Evolutionary conservation across 2,329 filamentous ascomycete species (phyloP).

Genomic region (Penicillium sclerotigenum): DNA sequence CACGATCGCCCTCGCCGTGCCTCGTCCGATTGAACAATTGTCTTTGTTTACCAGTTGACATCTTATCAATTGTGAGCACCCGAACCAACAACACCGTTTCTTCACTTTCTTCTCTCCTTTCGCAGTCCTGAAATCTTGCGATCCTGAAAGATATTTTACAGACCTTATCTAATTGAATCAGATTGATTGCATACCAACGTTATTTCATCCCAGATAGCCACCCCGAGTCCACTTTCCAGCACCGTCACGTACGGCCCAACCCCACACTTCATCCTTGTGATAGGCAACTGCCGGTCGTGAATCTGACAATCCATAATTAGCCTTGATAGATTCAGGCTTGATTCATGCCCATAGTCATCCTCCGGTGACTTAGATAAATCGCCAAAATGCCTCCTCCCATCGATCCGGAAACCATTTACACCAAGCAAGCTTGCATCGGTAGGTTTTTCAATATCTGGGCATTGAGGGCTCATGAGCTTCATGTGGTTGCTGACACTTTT

Average conservation of each 20-base stretch:
- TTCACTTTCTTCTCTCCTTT: background rate
- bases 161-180: background rate
- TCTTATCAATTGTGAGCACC: background rate
- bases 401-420: slow-evolving; percentile 89
- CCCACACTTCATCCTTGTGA: background rate
- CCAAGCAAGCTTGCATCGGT: slow-evolving; percentile 89
- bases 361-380: slow-evolving; percentile 4
- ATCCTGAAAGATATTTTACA: background rate
- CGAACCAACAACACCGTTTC: background rate
- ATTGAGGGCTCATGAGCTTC: background rate
- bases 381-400: slow-evolving; percentile 52
- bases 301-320: background rate
- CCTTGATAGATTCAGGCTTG: background rate
- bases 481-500: background rate
- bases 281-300: background rate
- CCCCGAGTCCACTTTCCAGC: background rate
- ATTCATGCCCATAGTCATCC: background rate
- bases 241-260: background rate
- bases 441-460: slow-evolving; percentile 28
- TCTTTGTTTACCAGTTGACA: background rate
- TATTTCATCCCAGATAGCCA: background rate
- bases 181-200: background rate
- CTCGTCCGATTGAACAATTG: background rate
- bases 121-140: background rate
- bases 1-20: background rate